A percentile compares a stretch with the other conserved stretches of the same genome.
These are phyloP conservation scores for Amanita phalloides DNA, from an alignment of 768 basidiomycete species.

Conservation along the genomic window DNA sequence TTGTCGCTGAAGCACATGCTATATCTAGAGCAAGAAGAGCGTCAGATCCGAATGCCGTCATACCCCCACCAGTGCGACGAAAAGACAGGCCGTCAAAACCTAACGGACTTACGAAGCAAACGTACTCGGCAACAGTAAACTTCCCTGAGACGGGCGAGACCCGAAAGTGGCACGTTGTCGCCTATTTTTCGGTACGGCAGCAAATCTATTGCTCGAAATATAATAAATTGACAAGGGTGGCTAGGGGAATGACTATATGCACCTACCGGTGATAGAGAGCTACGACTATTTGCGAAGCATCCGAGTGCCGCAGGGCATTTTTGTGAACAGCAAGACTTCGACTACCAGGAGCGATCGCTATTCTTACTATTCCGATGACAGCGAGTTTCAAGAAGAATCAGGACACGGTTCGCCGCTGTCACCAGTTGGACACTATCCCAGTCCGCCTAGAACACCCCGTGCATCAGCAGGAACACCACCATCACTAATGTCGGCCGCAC, in stretches of 20 bases:
- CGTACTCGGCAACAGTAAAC: slow-evolving; percentile 69
- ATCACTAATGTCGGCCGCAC: slow-evolving; percentile 5
- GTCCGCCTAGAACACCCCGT: slow-evolving; percentile 10
- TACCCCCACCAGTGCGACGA: slow-evolving; percentile 53
- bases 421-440: slow-evolving; percentile 11
- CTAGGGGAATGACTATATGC: slow-evolving; percentile 58
- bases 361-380: slow-evolving; percentile 36
- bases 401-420: slow-evolving; percentile 9
- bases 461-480: slow-evolving; percentile 6
- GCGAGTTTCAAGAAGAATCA: slow-evolving; percentile 25
- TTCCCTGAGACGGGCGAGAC: slow-evolving; percentile 45
- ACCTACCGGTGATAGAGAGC: slow-evolving; percentile 62
- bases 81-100: slow-evolving; percentile 73
- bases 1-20: slow-evolving; percentile 6
- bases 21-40: slow-evolving; percentile 41
- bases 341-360: slow-evolving; percentile 29
- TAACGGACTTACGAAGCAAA: slow-evolving; percentile 79
- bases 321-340: slow-evolving; percentile 54
- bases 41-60: slow-evolving; percentile 46
- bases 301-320: slow-evolving; percentile 60
- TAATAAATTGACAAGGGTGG: not conserved
- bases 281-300: slow-evolving; percentile 65
- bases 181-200: slow-evolving; percentile 50
- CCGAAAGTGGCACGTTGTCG: slow-evolving; percentile 77
- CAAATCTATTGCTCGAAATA: not conserved